phyloP scores from a whole-genome alignment of 176 grass and related monocot species.

The Musa troglodytarum region DNA sequence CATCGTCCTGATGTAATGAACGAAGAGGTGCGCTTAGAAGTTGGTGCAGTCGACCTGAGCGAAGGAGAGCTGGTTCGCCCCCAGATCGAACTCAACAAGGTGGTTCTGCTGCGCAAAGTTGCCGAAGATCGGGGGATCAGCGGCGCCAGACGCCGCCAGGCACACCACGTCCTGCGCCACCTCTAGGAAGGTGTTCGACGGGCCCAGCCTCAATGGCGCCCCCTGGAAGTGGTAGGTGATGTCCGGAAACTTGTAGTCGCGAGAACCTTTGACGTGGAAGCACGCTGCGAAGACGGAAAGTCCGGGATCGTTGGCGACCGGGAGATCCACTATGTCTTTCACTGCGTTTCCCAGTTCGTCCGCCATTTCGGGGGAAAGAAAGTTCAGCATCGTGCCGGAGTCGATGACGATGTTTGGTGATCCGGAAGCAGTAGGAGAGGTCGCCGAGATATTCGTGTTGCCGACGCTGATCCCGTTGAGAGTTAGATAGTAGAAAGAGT shows the following conservation, averaged over 20 bases:
- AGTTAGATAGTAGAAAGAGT: not conserved
- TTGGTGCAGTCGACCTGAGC: not conserved
- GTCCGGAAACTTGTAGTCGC: not conserved
- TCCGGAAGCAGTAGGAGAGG: no score
- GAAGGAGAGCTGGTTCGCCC: not conserved
- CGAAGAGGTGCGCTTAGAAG: no score
- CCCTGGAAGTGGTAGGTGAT: not conserved
- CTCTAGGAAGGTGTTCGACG: not conserved
- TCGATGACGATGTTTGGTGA: slow-evolving; percentile 11
- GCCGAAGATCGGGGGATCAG: not conserved
- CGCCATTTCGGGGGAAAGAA: not conserved
- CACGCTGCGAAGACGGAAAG: not conserved
- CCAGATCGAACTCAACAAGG: slow-evolving; percentile 1
- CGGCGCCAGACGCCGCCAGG: not conserved
- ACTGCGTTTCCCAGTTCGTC: not conserved
- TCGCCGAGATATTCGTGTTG: not conserved
- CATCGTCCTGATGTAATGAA: no score
- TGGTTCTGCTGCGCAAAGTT: slow-evolving; percentile 15
- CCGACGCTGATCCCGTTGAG: not conserved
- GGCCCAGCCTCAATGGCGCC: not conserved
- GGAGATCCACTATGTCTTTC: not conserved
- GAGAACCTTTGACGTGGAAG: not conserved
- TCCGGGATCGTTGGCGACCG: not conserved
- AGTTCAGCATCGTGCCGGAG: slow-evolving; percentile 11
- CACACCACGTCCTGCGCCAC: not conserved